phyloP scores from a whole-genome alignment of 192 early-diverging fungal genomes.

The Mortierella antarctica region DNA sequence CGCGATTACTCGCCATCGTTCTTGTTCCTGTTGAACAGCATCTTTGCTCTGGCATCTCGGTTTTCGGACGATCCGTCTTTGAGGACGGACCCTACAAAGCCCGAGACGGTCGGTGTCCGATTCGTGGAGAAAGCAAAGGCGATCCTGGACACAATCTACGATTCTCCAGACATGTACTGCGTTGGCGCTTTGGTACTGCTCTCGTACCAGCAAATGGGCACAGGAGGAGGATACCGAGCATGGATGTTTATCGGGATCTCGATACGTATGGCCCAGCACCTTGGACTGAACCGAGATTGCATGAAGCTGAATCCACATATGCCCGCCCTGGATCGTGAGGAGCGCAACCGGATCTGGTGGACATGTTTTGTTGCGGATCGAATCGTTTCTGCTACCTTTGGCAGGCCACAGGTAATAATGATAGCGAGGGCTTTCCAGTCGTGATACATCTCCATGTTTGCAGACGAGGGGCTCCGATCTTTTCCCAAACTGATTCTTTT shows the following conservation, averaged over 20 bases:
- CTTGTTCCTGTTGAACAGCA: constrained; percentile 62
- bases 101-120: constrained; percentile 62
- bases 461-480: background rate
- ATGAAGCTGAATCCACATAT: constrained; percentile 59
- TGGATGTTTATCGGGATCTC: constrained; percentile 62
- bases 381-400: constrained; percentile 52
- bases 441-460: background rate
- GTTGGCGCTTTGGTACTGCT: constrained; percentile 38
- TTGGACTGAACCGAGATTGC: constrained; percentile 77
- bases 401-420: constrained; percentile 45
- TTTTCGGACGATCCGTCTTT: constrained; percentile 57
- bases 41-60: constrained; percentile 64
- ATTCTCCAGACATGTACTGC: constrained; percentile 38
- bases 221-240: constrained; percentile 61
- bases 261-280: constrained; percentile 76
- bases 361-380: constrained; percentile 82
- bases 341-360: constrained; percentile 81
- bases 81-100: constrained; percentile 50
- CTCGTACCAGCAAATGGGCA: constrained; percentile 49
- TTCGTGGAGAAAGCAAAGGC: constrained; percentile 69
- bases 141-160: constrained; percentile 38
- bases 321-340: constrained; percentile 57
- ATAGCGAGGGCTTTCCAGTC: background rate
- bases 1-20: constrained; percentile 55
- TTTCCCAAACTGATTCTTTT: background rate